Base-by-base conservation (phyloP, 306 rosid species). In the Cucumis hystrix region DNA sequence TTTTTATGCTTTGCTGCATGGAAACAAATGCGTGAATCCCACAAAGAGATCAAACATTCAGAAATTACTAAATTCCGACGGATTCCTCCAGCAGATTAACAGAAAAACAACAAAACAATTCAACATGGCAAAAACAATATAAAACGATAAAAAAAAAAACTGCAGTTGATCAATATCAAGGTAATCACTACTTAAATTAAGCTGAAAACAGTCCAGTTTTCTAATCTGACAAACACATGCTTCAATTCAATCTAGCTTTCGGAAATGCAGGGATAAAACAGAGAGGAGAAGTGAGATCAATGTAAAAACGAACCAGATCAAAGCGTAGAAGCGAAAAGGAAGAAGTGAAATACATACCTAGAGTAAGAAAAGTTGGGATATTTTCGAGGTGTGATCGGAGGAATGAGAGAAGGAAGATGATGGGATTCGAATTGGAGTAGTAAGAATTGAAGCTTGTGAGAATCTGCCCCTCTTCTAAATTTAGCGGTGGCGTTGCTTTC, bases 1-100 rank as follows among this genome's bases (percentile, higher is more conserved):
- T 95, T 65, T 72, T 72, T 77, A 30, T 59, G 58, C 30, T 82
- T 80, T 74, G 77, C 93, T 86, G 90, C 84, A 77, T 56, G 79
- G 15, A 76, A 64, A 58, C 73, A 84, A 51, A 56, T 43, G 10
- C 70, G 40, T 25, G 52, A 25, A 65, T 78, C 35, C 49, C 49
- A 55, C 78, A 10, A 6, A 37, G 67, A 75, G 37, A 54, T 51
- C 63, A 54, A 55, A 35, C 30, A 74, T n/a, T 17, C 2, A 2
- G 41, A 20, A 39, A 60, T 25, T 23, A 14, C 2, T 14, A 12
- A 70, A 7, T 41, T 70, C 75, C 57, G 55, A 23, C 21, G 1
- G 59, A 23, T 12, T 23, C 20, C 40, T 71, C 25, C 14, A 16
- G 5, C 43, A 16, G 43, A 7, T 3, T 21, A 28, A 30, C 35